Evolutionary conservation across 2,329 filamentous ascomycete genomes (phyloP).

Genomic region (Phaeosphaeria sp.): DNA sequence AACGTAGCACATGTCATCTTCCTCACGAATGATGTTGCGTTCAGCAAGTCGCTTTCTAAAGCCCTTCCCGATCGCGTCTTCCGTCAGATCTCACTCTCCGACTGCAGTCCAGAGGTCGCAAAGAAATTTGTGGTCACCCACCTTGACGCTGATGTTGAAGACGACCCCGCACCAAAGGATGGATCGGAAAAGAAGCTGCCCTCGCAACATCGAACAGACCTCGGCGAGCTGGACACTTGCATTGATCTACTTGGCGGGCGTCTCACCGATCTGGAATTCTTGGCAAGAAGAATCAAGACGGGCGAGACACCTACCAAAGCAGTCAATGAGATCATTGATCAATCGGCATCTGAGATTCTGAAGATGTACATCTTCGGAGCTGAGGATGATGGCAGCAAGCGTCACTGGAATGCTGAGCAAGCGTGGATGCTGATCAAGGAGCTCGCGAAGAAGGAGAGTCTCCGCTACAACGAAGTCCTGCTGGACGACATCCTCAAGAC

Average conservation of each 20-base stretch:
- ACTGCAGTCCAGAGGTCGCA: conserved; percentile 82
- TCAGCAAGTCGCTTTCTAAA: conserved; percentile 84
- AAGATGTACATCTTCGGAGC: conserved; percentile 83
- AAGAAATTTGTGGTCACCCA: conserved; percentile 90
- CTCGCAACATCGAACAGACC: conserved; percentile 60
- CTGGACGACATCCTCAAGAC: conserved; percentile 76
- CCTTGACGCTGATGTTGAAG: conserved; percentile 62
- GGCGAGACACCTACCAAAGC: conserved; percentile 84
- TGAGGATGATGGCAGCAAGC: conserved; percentile 60
- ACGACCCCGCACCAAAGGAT: conserved; percentile 49
- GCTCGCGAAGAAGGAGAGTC: conserved; percentile 70
- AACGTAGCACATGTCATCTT: conserved; percentile 96
- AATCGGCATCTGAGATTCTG: conserved; percentile 86
- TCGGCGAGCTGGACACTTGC: conserved; percentile 78
- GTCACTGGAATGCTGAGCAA: conserved; percentile 81
- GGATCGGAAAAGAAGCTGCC: conserved; percentile 52
- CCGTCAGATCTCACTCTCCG: conserved; percentile 82
- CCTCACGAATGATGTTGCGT: conserved; percentile 87
- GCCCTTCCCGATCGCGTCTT: conserved; percentile 91
- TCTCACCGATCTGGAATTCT: conserved; percentile 92
- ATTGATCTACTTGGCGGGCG: conserved; percentile 86
- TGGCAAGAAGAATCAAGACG: conserved; percentile 86
- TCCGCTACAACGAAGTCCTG: conserved; percentile 87
- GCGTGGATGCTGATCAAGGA: conserved; percentile 88
- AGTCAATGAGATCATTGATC: conserved; percentile 85